Conservation (phyloP, 352 stramenopile genomes). For the Aphanomyces euteiches region DNA sequence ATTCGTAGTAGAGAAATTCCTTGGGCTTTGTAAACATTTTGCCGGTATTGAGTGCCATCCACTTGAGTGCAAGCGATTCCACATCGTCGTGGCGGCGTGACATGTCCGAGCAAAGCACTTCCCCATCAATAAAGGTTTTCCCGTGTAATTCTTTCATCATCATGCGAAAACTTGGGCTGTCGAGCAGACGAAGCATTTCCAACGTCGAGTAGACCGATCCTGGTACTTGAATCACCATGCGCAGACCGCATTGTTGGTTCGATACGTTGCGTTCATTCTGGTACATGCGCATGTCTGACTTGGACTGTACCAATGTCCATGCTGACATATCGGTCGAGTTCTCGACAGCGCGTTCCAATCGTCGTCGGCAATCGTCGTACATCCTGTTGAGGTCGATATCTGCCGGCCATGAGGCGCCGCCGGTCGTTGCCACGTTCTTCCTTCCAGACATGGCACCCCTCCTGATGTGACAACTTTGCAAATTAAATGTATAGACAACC, state of each 20-base stretch:
- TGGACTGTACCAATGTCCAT: slow-evolving; percentile 63
- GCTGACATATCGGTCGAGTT: slow-evolving; percentile 63
- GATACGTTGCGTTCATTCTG: slow-evolving; percentile 82
- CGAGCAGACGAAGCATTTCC: slow-evolving; percentile 66
- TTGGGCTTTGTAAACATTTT: slow-evolving; percentile 77
- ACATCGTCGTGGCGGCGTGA: slow-evolving; percentile 31
- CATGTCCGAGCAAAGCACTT: slow-evolving; percentile 66
- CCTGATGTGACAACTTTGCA: too few species aligned
- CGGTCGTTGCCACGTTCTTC: neutral
- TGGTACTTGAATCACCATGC: slow-evolving; percentile 60
- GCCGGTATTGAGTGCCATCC: slow-evolving; percentile 68
- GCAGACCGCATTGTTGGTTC: slow-evolving; percentile 66
- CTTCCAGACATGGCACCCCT: too few species aligned
- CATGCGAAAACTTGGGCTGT: slow-evolving; percentile 50
- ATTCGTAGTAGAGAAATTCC: slow-evolving; percentile 79
- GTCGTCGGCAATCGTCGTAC: slow-evolving; percentile 64
- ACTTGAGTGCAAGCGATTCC: slow-evolving; percentile 74
- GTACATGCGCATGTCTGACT: slow-evolving; percentile 65
- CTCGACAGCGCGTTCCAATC: slow-evolving; percentile 67
- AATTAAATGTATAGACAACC: too few species aligned
- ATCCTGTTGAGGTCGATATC: slow-evolving; percentile 75
- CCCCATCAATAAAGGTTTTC: slow-evolving; percentile 70
- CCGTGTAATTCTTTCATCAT: slow-evolving; percentile 75
- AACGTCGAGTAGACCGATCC: slow-evolving; percentile 68
- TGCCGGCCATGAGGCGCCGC: slow-evolving; percentile 44